These are phyloP conservation scores for Dissoconium aciculare DNA, from an alignment of 2,329 filamentous ascomycete species.

Conservation along the genomic window DNA sequence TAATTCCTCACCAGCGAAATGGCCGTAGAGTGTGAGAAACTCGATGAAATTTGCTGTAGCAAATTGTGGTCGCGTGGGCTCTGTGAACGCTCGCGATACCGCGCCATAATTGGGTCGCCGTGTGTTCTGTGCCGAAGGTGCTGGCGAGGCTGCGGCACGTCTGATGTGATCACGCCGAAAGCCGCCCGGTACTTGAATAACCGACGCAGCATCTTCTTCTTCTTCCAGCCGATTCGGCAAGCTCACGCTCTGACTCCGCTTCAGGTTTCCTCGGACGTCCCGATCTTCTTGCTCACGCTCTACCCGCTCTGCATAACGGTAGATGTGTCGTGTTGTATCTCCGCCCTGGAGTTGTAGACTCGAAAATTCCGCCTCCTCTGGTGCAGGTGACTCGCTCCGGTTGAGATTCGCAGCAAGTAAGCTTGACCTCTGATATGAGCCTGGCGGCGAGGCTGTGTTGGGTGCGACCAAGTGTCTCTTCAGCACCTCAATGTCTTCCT, in stretches of 20 bases:
- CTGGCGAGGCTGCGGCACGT: slow-evolving; percentile 47
- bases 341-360: slow-evolving; percentile 86
- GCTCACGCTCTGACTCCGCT: not conserved
- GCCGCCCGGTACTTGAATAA: slow-evolving; percentile 84
- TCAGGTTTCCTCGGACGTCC: slow-evolving; percentile 25
- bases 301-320: slow-evolving; percentile 88
- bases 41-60: slow-evolving; percentile 91
- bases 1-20: slow-evolving; percentile 92
- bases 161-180: slow-evolving; percentile 84
- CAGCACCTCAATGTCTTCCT: slow-evolving; percentile 83
- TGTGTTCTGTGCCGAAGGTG: slow-evolving; percentile 30
- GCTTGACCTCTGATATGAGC: slow-evolving; percentile 15
- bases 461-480: slow-evolving; percentile 75
- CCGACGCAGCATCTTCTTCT: slow-evolving; percentile 61
- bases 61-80: slow-evolving; percentile 39
- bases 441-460: slow-evolving; percentile 26
- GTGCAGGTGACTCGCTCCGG: slow-evolving; percentile 16
- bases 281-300: slow-evolving; percentile 57
- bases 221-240: slow-evolving; percentile 37
- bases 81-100: slow-evolving; percentile 8
- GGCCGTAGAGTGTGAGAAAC: slow-evolving; percentile 85
- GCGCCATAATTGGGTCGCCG: slow-evolving; percentile 20
- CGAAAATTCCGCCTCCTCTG: slow-evolving; percentile 70
- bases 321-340: slow-evolving; percentile 87
- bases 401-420: slow-evolving; percentile 19